These are phyloP conservation scores for Linnemannia elongata DNA, from an alignment of 192 early-diverging fungal genomes.

Conservation along the genomic window DNA sequence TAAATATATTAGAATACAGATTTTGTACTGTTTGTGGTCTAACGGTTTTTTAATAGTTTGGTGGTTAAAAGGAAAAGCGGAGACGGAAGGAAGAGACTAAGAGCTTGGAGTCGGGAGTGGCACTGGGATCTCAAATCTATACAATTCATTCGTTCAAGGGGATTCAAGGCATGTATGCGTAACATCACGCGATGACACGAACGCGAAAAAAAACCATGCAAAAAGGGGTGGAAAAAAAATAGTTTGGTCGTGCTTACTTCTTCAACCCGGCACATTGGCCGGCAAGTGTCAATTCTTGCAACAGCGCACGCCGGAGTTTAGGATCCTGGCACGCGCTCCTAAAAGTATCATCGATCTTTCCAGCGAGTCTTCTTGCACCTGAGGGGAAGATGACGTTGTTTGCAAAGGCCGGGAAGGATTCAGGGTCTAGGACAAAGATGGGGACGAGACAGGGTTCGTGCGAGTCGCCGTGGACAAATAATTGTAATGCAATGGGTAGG, in stretches of 20 bases:
- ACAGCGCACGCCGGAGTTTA: conserved; percentile 58
- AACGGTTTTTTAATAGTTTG: too few relatives aligned
- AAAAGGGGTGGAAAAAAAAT: too few relatives aligned
- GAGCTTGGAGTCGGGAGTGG: neutral
- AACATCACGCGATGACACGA: too few relatives aligned
- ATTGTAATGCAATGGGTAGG: conserved; percentile 52
- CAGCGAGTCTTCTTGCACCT: conserved; percentile 44
- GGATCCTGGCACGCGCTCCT: conserved; percentile 68
- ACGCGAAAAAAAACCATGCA: too few relatives aligned
- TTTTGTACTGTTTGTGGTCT: too few relatives aligned
- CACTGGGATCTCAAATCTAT: conserved; percentile 75
- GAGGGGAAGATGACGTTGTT: conserved; percentile 50
- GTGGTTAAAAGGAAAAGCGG: too few relatives aligned
- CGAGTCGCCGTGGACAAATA: conserved; percentile 68
- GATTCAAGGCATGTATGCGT: too few relatives aligned
- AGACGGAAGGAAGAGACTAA: neutral
- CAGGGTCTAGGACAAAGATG: conserved; percentile 65
- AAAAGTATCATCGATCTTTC: conserved; percentile 15
- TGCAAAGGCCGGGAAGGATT: conserved; percentile 53
- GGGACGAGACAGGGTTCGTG: conserved; percentile 59
- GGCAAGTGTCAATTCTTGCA: conserved; percentile 63
- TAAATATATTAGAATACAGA: too few relatives aligned
- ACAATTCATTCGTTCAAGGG: too few relatives aligned
- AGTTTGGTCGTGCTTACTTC: conserved; percentile 3
- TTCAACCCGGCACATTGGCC: conserved; percentile 67